Evolutionary conservation across 1,284 basidiomycete species (phyloP), one percentile per base, ranked within the genome.

Genomic region (Ceratobasidium sp.): DNA sequence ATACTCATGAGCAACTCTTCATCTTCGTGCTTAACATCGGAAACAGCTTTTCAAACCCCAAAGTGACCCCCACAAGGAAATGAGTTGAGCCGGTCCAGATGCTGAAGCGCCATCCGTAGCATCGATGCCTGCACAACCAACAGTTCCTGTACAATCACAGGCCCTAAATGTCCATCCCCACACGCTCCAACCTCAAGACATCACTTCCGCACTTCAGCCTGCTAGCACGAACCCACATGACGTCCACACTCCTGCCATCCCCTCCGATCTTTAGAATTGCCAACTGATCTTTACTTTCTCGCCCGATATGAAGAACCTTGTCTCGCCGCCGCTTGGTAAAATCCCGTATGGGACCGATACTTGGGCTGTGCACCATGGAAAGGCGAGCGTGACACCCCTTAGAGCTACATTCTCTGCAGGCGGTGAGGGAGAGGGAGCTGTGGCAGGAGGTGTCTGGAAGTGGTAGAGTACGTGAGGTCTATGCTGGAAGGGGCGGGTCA

Each of bases 291-390:
- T 97, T 84, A 88, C 88, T 79, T 98, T 94, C 79, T 85, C 88
- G 28, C 95, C 96, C 16, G 89, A 93, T 64, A 88, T 96, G 83
- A 82, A 82, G 14, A 84, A 84, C 8, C 82, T 97, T 23, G 85
- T 97, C 69, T 86, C 85, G 57, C 92, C 93, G 0, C 80, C 85
- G 21, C 75, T 84, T 28, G 84, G 86, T 0, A 80, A 81, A 9
- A 79, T 96, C 23, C 91, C 93, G 0, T 83, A 87, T 47, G 94
- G 92, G 1, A 89, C 91, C 9, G 95, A 97, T 81, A 89, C 87
- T 0, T 96, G 91, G 90, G 92, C 91, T 23, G 83, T 95, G 30
- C 82, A 85, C 75, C 83, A 88, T 73, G 91, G 89, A 9, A 87
- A 83, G 77, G 88, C 87, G 26, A 92, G 90, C 75, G 87, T 95